Evolutionary conservation across 768 basidiomycete genomes (phyloP).

Genomic region (Tylopilus subfusipes): DNA sequence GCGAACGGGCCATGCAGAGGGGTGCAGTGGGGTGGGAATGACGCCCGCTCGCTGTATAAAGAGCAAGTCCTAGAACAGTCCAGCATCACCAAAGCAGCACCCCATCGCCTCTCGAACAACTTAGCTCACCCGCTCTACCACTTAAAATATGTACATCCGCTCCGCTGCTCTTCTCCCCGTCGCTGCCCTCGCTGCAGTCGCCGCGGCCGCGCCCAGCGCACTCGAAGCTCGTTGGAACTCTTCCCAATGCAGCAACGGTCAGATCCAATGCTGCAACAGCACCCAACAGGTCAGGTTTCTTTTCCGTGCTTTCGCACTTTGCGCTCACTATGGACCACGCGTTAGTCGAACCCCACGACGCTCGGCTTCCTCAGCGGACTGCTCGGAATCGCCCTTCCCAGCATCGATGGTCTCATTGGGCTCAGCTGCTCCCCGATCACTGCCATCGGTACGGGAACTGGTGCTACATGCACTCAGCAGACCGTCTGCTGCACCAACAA

Average conservation of each 20-base stretch:
- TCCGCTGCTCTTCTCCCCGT: slow-evolving; percentile 8
- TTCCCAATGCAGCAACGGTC: slow-evolving; percentile 8
- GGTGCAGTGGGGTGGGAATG: too few relatives aligned
- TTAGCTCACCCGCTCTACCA: background rate
- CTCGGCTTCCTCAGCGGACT: background rate
- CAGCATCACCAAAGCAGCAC: background rate
- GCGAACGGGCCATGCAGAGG: too few relatives aligned
- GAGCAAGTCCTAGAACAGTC: background rate
- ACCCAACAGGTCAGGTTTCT: background rate
- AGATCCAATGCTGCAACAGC: slow-evolving; percentile 4
- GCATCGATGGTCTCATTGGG: background rate
- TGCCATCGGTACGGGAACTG: background rate
- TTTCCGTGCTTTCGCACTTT: too few relatives aligned
- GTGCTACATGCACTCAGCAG: slow-evolving; percentile 1
- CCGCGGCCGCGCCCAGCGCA: slow-evolving; percentile 2
- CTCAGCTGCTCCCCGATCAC: slow-evolving; percentile 1
- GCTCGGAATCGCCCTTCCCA: background rate
- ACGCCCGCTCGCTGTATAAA: too few relatives aligned
- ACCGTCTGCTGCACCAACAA: too few relatives aligned
- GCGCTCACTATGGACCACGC: background rate
- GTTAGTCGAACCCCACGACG: background rate
- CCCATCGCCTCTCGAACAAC: background rate
- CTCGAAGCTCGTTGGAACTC: background rate
- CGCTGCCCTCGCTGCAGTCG: slow-evolving; percentile 8
- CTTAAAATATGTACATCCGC: slow-evolving; percentile 7